Conservation (phyloP, 345 rosid genomes). For the Eutrema heterophyllum region DNA sequence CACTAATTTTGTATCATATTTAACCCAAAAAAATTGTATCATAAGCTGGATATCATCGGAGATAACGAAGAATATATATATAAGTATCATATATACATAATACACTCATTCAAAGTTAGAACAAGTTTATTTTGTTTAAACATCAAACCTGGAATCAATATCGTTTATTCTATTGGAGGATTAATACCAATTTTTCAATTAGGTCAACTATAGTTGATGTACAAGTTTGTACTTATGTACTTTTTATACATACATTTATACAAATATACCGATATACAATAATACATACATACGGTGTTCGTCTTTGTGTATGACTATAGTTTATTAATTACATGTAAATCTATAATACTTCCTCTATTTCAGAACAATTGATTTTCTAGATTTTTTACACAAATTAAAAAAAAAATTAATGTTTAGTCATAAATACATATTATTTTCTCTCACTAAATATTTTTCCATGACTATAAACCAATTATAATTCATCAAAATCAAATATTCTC, state of each 20-base stretch:
- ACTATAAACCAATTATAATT: too few species aligned
- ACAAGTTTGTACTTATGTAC: constrained; percentile 8
- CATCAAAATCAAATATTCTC: too few species aligned
- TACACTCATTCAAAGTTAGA: neutral
- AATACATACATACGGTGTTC: neutral
- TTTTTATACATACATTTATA: neutral
- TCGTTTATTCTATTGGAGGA: neutral
- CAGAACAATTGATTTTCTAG: too few species aligned
- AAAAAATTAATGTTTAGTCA: too few species aligned
- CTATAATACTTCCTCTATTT: too few species aligned
- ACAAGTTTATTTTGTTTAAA: neutral
- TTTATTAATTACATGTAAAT: neutral
- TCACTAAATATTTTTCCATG: too few species aligned
- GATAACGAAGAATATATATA: neutral
- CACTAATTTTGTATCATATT: neutral
- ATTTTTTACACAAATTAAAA: too few species aligned
- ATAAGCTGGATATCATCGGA: neutral
- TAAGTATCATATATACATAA: neutral
- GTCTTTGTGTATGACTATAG: neutral
- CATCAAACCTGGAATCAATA: constrained; percentile 1
- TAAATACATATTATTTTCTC: too few species aligned
- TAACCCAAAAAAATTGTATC: neutral
- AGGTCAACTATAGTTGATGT: constrained; percentile 22
- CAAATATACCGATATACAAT: neutral
- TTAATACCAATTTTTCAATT: constrained; percentile 11